phyloP scores from a whole-genome alignment of 805 yeast genomes.

The Candida corydali region DNA sequence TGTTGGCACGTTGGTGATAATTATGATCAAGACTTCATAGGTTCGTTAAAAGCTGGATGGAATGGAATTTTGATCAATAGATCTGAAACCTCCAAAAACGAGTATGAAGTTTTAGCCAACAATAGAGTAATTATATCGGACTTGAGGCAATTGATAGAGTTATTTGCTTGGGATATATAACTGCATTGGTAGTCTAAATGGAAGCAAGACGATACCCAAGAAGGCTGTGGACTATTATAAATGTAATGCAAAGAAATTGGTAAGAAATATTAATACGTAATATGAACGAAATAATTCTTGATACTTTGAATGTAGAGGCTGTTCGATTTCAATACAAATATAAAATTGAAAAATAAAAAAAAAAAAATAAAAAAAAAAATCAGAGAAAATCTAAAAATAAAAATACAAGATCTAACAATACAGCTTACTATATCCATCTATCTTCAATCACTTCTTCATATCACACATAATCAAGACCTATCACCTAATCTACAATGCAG shows the following conservation, averaged over 20 bases:
- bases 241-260: not conserved
- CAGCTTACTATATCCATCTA: too few relatives aligned
- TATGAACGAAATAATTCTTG: too few relatives aligned
- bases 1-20: conserved; percentile 72
- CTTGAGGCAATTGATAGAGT: conserved; percentile 14
- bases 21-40: conserved; percentile 48
- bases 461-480: not conserved
- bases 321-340: too few relatives aligned
- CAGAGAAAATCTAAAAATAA: not conserved
- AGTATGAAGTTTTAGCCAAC: conserved; percentile 22
- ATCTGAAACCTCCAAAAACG: conserved; percentile 9
- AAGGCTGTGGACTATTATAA: too few relatives aligned
- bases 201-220: too few relatives aligned
- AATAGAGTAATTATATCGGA: conserved; percentile 26
- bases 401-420: too few relatives aligned
- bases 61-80: conserved; percentile 56
- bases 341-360: not conserved
- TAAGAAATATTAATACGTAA: not conserved
- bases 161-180: conserved; percentile 11
- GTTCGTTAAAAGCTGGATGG: conserved; percentile 56
- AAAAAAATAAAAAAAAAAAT: not conserved
- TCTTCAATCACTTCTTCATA: not conserved
- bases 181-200: too few relatives aligned
- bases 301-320: too few relatives aligned
- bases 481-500: not conserved